Conservation (phyloP, 768 basidiomycete genomes). For the Termitomyces sp. region DNA sequence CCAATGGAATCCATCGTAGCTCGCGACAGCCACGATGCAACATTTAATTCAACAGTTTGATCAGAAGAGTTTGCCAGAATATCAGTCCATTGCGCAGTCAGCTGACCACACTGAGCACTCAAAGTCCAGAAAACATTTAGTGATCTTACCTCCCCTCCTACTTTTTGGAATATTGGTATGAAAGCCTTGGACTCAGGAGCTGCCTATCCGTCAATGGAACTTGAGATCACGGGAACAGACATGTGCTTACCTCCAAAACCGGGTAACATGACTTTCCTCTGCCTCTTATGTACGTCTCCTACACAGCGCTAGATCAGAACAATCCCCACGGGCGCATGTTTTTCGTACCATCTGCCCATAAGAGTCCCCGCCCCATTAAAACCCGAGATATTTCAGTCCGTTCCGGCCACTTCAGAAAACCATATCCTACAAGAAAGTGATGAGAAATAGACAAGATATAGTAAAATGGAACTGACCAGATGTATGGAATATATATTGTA, state of each 20-base stretch:
- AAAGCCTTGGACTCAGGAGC: conserved; percentile 44
- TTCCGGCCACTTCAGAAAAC: conserved; percentile 46
- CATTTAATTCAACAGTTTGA: conserved; percentile 37
- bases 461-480: conserved; percentile 24
- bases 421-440: conserved; percentile 31
- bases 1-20: conserved; percentile 46
- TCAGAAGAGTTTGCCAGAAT: conserved; percentile 35
- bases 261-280: conserved; percentile 48
- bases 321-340: neutral
- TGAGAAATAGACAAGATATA: too few species aligned
- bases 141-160: conserved; percentile 33
- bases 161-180: conserved; percentile 40
- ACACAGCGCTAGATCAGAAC: neutral
- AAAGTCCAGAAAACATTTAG: neutral
- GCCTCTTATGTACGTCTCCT: conserved; percentile 46
- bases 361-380: conserved; percentile 44
- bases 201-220: conserved; percentile 5
- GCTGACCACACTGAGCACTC: conserved; percentile 20
- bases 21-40: conserved; percentile 44
- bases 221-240: neutral
- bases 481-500: conserved; percentile 53
- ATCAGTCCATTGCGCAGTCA: conserved; percentile 47
- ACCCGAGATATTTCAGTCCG: conserved; percentile 43
- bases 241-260: conserved; percentile 40
- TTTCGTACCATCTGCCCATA: conserved; percentile 46